Evolutionary conservation across 192 early-diverging fungal species (phyloP), one percentile per base, ranked within the genome.

Genomic region (Diversispora epigaea): DNA sequence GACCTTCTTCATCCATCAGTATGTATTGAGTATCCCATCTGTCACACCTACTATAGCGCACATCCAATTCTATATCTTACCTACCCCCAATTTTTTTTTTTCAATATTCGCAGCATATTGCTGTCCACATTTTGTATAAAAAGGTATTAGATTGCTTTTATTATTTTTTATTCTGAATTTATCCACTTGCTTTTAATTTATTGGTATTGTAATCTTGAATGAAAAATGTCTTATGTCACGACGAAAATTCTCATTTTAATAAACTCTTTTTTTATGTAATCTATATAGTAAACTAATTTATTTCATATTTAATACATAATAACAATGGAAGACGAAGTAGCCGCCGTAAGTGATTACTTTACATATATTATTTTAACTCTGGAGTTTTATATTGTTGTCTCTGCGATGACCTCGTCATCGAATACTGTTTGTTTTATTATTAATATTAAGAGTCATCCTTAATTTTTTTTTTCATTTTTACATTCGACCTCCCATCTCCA

Each of bases 271-370:
- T 57, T n/a, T 57, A 19, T n/a, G 6, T n/a, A 57, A 57, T 19
- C n/a, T n/a, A 57, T n/a, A 56, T n/a, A n/a, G n/a, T 12, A n/a
- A 7, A 19, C 19, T 17, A 56, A 6, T n/a, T 56, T 15, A 3
- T 6, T 56, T 12, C n/a, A n/a, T n/a, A 15, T 57, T 15, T 19
- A 57, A 57, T 57, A 57, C 5, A 12, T 57, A 57, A 40, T 40
- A 10, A 63, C 6, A 67, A 91, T 91, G 90, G 92, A 91, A 79
- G 92, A 93, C 77, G 92, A 93, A 88, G 90, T 93, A 76, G 92
- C 91, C 76, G 92, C 92, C 81, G 90, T 93, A 90, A 85, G 89
- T 87, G 67, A 43, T 22, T 19, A 50, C 21, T 58, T 46, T 41
- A 45, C n/a, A n/a, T 45, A 40, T 52, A 45, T 41, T 46, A 15